These are phyloP conservation scores for Yamadazyma pseudoaaseri DNA, from an alignment of 1,139 yeast genomes.

Conservation along the genomic window DNA sequence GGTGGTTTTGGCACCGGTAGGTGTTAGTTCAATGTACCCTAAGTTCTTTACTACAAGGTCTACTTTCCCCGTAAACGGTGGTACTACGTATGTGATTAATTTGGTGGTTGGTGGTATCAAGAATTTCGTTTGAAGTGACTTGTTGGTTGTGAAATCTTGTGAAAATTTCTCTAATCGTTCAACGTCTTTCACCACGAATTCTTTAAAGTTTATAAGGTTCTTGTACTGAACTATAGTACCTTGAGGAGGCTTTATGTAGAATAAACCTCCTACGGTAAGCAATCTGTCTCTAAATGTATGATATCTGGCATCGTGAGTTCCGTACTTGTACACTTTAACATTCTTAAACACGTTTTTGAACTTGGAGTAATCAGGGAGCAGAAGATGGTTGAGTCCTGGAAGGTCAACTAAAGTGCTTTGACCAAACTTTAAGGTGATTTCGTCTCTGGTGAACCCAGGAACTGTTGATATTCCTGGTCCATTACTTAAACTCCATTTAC, in stretches of 20 bases:
- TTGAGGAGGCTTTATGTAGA: constrained; percentile 42
- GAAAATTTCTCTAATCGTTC: constrained; percentile 18
- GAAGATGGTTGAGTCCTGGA: constrained; percentile 49
- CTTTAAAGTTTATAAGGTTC: constrained; percentile 32
- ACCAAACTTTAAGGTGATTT: constrained; percentile 31
- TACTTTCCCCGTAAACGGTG: constrained; percentile 67
- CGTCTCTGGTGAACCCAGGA: constrained; percentile 59
- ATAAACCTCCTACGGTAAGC: constrained; percentile 59
- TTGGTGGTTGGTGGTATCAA: constrained; percentile 12
- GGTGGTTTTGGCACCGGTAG: constrained; percentile 50
- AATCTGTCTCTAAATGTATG: constrained; percentile 43
- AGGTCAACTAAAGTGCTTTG: constrained; percentile 45
- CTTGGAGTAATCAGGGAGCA: constrained; percentile 20
- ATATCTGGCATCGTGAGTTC: constrained; percentile 35
- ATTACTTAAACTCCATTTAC: constrained; percentile 14
- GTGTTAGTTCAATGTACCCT: constrained; percentile 64
- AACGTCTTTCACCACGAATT: constrained; percentile 24
- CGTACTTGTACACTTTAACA: constrained; percentile 24
- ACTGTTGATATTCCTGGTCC: constrained; percentile 50
- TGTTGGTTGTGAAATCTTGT: neutral
- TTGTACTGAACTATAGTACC: constrained; percentile 44
- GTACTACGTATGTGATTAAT: constrained; percentile 49
- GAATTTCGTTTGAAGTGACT: constrained; percentile 8
- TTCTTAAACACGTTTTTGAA: constrained; percentile 27
- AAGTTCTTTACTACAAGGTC: constrained; percentile 69